phyloP scores from a whole-genome alignment of 164 flowering plant genomes.

The Warburgia ugandensis region DNA sequence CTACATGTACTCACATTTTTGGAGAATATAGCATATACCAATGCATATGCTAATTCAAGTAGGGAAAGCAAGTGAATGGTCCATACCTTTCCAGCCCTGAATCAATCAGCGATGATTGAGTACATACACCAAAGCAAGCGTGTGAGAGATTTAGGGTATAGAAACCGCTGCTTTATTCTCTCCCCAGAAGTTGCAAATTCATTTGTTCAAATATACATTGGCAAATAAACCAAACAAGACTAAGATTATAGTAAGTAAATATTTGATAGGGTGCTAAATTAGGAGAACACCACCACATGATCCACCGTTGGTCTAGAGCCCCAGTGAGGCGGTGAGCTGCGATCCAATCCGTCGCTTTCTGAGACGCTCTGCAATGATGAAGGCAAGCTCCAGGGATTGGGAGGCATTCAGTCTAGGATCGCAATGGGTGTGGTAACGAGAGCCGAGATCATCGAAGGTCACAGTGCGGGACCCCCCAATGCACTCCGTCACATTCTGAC shows the following conservation, averaged over 20 bases:
- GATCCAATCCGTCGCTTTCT: constrained; percentile 36
- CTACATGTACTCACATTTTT: too few relatives aligned
- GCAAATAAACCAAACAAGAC: not conserved
- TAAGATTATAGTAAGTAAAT: too few relatives aligned
- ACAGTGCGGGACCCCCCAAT: constrained; percentile 53
- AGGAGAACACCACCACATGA: not conserved
- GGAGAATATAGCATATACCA: too few relatives aligned
- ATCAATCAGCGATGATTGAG: too few relatives aligned
- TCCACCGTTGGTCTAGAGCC: constrained; percentile 13
- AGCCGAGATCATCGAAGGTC: constrained; percentile 45
- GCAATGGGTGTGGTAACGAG: constrained; percentile 63
- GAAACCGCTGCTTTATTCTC: not conserved
- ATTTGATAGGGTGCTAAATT: too few relatives aligned
- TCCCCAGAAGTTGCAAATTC: not conserved
- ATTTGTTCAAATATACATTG: not conserved
- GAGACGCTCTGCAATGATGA: constrained; percentile 46
- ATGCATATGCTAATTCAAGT: too few relatives aligned
- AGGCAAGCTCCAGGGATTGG: constrained; percentile 54
- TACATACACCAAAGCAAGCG: too few relatives aligned
- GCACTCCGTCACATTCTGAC: constrained; percentile 68
- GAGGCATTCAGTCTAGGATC: constrained; percentile 70
- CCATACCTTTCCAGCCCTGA: too few relatives aligned
- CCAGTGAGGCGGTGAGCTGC: constrained; percentile 22
- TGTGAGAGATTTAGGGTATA: too few relatives aligned
- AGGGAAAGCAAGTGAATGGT: too few relatives aligned